These are phyloP conservation scores for Asterophora parasitica DNA, from an alignment of 768 basidiomycete genomes.

Conservation along the genomic window DNA sequence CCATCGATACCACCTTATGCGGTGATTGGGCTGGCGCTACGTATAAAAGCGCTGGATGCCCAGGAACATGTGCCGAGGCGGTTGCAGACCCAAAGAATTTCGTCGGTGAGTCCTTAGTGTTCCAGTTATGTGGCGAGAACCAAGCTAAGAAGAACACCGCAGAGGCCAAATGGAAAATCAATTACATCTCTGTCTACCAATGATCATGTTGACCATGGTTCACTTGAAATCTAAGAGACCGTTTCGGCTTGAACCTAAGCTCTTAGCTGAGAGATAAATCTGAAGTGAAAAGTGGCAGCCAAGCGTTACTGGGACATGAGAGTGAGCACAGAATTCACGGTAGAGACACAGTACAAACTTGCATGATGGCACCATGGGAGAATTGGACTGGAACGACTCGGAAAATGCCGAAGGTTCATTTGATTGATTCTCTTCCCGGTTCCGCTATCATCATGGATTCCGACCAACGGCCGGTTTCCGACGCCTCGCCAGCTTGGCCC, in stretches of 20 bases:
- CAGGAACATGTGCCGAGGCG: conserved; percentile 39
- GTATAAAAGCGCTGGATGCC: conserved; percentile 31
- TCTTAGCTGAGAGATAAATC: neutral
- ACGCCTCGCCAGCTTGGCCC: conserved; percentile 45
- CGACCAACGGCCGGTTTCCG: conserved; percentile 45
- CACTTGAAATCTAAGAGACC: no score
- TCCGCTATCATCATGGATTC: conserved; percentile 36
- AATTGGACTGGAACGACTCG: no score
- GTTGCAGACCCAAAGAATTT: conserved; percentile 60
- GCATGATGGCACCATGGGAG: no score
- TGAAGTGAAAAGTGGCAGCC: neutral
- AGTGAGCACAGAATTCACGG: no score
- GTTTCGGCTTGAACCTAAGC: no score
- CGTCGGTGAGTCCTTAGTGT: conserved; percentile 21
- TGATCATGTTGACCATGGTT: neutral
- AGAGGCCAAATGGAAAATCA: conserved; percentile 57
- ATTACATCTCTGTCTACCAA: conserved; percentile 25
- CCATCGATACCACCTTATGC: conserved; percentile 44
- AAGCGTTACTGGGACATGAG: no score
- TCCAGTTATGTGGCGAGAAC: neutral
- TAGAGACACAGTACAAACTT: no score
- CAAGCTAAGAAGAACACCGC: neutral
- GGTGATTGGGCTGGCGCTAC: conserved; percentile 41
- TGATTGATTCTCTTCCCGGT: conserved; percentile 26
- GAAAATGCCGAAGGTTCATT: conserved; percentile 27